Evolutionary conservation across 352 stramenopile genomes (phyloP).

Genomic region (Globisporangium paroecandrum): DNA sequence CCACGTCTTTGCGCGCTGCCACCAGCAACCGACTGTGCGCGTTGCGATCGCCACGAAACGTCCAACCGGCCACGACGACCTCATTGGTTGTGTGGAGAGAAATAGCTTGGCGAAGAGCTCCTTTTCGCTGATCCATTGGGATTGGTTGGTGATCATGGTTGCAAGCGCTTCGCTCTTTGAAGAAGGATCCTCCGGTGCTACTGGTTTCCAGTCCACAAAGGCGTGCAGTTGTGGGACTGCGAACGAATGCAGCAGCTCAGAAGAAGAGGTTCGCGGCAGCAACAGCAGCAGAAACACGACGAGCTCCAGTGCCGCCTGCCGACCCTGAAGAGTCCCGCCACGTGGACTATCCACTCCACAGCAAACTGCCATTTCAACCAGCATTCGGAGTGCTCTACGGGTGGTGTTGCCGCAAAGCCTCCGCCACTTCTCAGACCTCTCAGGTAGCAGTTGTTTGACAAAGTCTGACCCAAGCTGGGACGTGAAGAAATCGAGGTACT

Average conservation of each 20-base stretch:
- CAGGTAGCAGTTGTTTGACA: not conserved
- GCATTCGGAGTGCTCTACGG: not conserved
- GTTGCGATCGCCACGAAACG: not conserved
- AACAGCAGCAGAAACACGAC: conserved; percentile 7
- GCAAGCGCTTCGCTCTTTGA: not conserved
- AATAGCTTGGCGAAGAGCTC: not conserved
- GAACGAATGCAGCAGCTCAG: conserved; percentile 9
- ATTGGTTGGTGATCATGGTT: not conserved
- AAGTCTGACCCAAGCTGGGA: not conserved
- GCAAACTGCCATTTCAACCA: conserved; percentile 1
- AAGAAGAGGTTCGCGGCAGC: not conserved
- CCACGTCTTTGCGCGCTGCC: conserved; percentile 6
- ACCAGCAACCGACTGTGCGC: not conserved
- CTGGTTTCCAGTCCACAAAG: conserved; percentile 12
- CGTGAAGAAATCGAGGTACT: not conserved
- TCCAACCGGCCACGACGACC: not conserved
- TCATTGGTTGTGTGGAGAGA: not conserved
- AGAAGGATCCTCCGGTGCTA: not conserved
- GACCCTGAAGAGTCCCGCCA: not conserved
- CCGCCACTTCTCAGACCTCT: not conserved
- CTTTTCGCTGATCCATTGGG: not conserved
- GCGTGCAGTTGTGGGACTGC: conserved; percentile 4
- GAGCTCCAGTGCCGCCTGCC: conserved; percentile 3
- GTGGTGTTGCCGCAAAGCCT: not conserved
- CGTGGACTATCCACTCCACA: not conserved